Evolutionary conservation across 2,329 filamentous ascomycete species (phyloP).

Genomic region (Chrysosporium queenslandicum): DNA sequence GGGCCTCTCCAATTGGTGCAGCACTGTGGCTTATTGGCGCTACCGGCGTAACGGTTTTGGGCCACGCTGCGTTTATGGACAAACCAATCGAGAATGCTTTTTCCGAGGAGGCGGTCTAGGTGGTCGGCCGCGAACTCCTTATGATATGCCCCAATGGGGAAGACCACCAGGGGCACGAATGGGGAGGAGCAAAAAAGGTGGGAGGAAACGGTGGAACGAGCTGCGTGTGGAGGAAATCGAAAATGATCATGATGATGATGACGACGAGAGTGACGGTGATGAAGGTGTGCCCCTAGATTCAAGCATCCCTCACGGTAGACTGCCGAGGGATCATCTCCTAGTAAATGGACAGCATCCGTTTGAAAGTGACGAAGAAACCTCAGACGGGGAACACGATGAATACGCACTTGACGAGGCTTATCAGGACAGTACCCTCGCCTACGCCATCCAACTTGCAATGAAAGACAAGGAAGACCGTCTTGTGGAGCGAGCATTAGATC

Average conservation of each 20-base stretch:
- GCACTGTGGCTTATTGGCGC: slow-evolving; percentile 94
- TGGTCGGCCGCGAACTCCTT: slow-evolving; percentile 99
- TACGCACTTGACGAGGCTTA: slow-evolving; percentile 35
- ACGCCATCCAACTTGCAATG: slow-evolving; percentile 46
- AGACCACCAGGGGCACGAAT: slow-evolving; percentile 87
- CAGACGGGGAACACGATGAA: slow-evolving; percentile 45
- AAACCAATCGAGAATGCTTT: slow-evolving; percentile 99
- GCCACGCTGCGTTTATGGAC: slow-evolving; percentile 91
- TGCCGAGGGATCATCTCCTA: not conserved
- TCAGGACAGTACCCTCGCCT: slow-evolving; percentile 34
- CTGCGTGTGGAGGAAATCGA: slow-evolving; percentile 58
- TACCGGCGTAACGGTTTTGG: slow-evolving; percentile 83
- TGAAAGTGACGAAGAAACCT: slow-evolving; percentile 34
- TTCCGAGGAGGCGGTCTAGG: slow-evolving; percentile 99
- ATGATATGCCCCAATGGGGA: slow-evolving; percentile 88
- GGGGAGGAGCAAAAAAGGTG: slow-evolving; percentile 52
- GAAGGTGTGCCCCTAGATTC: slow-evolving; percentile 17
- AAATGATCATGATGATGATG: slow-evolving; percentile 32
- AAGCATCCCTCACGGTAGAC: not conserved
- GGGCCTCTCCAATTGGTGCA: slow-evolving; percentile 73
- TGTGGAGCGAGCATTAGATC: slow-evolving; percentile 66
- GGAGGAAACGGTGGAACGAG: slow-evolving; percentile 43
- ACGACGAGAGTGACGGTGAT: slow-evolving; percentile 38
- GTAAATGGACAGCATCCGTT: not conserved
- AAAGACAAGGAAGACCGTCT: slow-evolving; percentile 63